Evolutionary conservation across 2,329 filamentous ascomycete genomes (phyloP), one percentile per base, ranked within the genome.

Genomic region (Emergomyces orientalis): DNA sequence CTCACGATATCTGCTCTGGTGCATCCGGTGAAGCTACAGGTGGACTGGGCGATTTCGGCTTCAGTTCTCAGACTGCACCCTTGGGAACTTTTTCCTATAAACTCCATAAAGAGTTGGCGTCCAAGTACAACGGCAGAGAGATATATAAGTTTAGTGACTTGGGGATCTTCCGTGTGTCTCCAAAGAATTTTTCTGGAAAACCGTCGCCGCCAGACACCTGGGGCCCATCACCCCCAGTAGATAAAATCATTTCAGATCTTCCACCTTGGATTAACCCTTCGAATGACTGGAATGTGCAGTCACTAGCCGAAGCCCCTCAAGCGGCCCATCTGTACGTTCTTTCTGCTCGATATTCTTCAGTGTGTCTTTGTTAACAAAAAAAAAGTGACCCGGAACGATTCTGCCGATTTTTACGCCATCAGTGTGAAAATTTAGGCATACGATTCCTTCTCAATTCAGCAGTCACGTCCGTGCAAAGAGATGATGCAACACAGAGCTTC

Each of bases 21-120:
- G 57, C 57, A 30, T 59, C 57, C 5, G 39, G 57, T 49, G 22
- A 59, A 59, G 57, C 57, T 32, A 59, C 39, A 2, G 57, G 57
- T 17, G 19, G 57, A 13, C 57, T 59, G 19, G 57, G 57, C 34
- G 22, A 59, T 47, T 59, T 59, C 17, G 57, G 57, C 9, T 59
- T 59, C 39, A 49, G 19, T 3, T 7, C 25, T 51, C 22, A 51
- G 11, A 51, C 47, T 17, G 22, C 47, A 7, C 25, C 25, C 13
- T 25, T 51, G 11, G 47, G 47, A 5, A 25, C 8, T 6, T 13
- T 51, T 11, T 51, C 47, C 25, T 30, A 51, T 25, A 17, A 51
- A 27, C 47, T 30, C 47, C 47, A 51, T 17, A 51, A 51, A 25
- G 47, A 51, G 17, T 27, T 51, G 25, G 47, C 47, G 7, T 30